Conservation (phyloP, 495 filamentous ascomycete genomes). For the Podospora didyma region DNA sequence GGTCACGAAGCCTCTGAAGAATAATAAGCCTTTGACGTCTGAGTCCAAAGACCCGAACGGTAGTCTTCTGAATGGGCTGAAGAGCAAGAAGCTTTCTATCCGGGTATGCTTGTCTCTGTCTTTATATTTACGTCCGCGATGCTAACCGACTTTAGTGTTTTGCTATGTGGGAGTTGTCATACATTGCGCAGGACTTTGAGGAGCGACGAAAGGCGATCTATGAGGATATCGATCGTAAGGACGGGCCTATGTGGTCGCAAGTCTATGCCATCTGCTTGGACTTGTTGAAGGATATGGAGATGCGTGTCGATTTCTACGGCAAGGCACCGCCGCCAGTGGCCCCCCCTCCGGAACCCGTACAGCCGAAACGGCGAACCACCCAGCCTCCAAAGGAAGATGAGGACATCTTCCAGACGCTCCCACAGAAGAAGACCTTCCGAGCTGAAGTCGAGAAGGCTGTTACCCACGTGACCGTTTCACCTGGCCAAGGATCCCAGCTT, state of each 20-base stretch:
- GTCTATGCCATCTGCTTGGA: constrained; percentile 62
- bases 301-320: constrained; percentile 57
- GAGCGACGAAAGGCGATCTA: constrained; percentile 78
- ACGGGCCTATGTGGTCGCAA: constrained; percentile 76
- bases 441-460: constrained; percentile 50
- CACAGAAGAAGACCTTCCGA: constrained; percentile 43
- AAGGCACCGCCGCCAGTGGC: constrained; percentile 40
- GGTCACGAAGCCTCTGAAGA: constrained; percentile 74
- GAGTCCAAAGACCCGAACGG: constrained; percentile 90
- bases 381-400: constrained; percentile 54
- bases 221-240: constrained; percentile 80
- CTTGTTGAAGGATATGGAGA: constrained; percentile 60
- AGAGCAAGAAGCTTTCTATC: constrained; percentile 63
- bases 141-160: constrained; percentile 52
- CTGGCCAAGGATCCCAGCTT: constrained; percentile 50
- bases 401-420: constrained; percentile 51
- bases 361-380: constrained; percentile 26
- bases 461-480: constrained; percentile 51
- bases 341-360: constrained; percentile 22
- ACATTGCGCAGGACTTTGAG: constrained; percentile 69
- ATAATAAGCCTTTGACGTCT: constrained; percentile 73
- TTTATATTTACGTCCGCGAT: not conserved
- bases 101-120: constrained; percentile 45
- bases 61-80: constrained; percentile 78
- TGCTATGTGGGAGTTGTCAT: constrained; percentile 86